Base-by-base conservation (phyloP, 1,139 yeast genomes). In the Torulaspora globosa region DNA sequence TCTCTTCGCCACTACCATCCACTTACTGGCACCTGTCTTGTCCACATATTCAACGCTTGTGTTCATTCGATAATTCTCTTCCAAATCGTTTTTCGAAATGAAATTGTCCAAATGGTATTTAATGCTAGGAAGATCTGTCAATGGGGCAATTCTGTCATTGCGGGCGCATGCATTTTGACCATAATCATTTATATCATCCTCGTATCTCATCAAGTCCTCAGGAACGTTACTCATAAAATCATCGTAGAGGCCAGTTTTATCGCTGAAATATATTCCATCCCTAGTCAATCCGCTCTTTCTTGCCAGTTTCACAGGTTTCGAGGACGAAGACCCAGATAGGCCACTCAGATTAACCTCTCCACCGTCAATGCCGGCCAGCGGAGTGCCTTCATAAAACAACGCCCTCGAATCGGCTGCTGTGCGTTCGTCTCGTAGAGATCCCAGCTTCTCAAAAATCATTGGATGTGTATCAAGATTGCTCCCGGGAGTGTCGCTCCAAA, bases 401-500 rank as follows among this genome's bases (percentile, higher is more conserved):
- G 36, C 43, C 7, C 47, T 44, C n/a, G 50, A 41, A 23, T 43
- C 38, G 4, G 34, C 31, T 9, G 48, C 48, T 12, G 36, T 27
- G 5, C 32, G 43, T 10, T 37, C 36, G 11, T 44, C 43, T 21
- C 35, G 35, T 19, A 52, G 14, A 7, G 32, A 26, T 11, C 44
- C 30, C 41, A 51, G 39, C 26, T 44, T 46, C 26, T 39, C 44
- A 36, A 50, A 48, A n/a, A 39, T 38, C 8, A 42, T 44, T 4
- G 49, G 46, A 36, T 30, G 27, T 5, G 24, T 35, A 8, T 46
- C 44, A 14, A 48, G 39, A 14, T 36, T 19, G 15, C 40, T 36
- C 3, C 54, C 54, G 1, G 56, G 56, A 10, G 41, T 32, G 35
- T 51, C 56, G 29, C 61, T 57, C 74, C 74, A 70, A 23, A 68